Evolutionary conservation across 1,284 basidiomycete genomes (phyloP).

Genomic region (Ceratobasidium sp.): DNA sequence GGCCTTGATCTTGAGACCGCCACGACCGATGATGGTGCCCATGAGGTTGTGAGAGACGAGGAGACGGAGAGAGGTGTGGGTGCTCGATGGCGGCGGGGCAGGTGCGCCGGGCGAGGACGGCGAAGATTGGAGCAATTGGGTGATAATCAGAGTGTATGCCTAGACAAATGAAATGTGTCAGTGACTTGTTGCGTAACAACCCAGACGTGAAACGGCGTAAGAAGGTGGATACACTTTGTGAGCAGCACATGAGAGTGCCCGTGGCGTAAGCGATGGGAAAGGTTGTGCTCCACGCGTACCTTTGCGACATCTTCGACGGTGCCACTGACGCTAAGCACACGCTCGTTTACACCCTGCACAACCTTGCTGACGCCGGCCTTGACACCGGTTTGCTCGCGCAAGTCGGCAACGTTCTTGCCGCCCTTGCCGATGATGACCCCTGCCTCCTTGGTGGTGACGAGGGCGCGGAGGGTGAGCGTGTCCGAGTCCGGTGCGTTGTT

Average conservation of each 20-base stretch:
- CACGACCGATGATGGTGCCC: slow-evolving; percentile 99
- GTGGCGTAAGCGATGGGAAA: neutral
- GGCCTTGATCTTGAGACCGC: slow-evolving; percentile 98
- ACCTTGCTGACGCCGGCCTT: slow-evolving; percentile 99
- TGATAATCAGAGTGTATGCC: slow-evolving; percentile 96
- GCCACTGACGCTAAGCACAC: slow-evolving; percentile 94
- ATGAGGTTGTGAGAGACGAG: slow-evolving; percentile 99
- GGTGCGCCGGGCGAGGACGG: slow-evolving; percentile 72
- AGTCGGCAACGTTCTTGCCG: slow-evolving; percentile 96
- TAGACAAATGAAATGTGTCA: slow-evolving; percentile 55
- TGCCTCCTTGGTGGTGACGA: slow-evolving; percentile 96
- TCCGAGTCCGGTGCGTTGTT: slow-evolving; percentile 59
- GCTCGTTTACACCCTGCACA: slow-evolving; percentile 96
- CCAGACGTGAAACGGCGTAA: slow-evolving; percentile 14
- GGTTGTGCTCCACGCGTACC: slow-evolving; percentile 61
- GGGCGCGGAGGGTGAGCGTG: slow-evolving; percentile 87
- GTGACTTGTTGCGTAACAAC: slow-evolving; percentile 10
- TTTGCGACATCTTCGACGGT: slow-evolving; percentile 92
- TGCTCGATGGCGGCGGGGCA: slow-evolving; percentile 69
- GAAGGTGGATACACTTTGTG: slow-evolving; percentile 24
- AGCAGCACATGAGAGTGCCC: slow-evolving; percentile 20
- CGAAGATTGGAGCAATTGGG: slow-evolving; percentile 83
- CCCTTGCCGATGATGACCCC: slow-evolving; percentile 97
- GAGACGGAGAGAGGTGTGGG: slow-evolving; percentile 91
- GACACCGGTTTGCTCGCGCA: slow-evolving; percentile 94